Evolutionary conservation across 2,329 filamentous ascomycete genomes (phyloP), one percentile per base, ranked within the genome.

Genomic region (Ceratocystis alfenasii): DNA sequence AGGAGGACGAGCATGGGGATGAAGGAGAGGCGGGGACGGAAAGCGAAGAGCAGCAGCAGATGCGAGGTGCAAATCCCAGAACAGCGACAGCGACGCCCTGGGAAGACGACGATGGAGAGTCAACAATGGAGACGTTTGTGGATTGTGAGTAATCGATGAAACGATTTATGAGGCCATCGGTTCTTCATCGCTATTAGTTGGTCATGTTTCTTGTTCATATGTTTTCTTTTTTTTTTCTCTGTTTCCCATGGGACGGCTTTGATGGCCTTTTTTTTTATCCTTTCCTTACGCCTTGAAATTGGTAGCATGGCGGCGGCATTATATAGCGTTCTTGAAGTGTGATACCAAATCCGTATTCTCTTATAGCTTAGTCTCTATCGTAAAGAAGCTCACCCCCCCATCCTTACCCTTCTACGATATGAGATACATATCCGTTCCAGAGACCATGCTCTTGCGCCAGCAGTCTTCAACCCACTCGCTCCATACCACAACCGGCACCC

Each of bases 391-490:
- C n/a, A 36, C 20, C 62, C 7, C 62, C 7, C 53, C 20, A 41
- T 41, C 10, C 36, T 12, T 46, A 48, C 17, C 8, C 36, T 3
- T 44, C 55, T 64, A 72, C 69, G 60, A 73, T 3, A 75, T 69
- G 3, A 71, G 73, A 71, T 81, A 85, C 50, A 77, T 75, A 71
- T 93, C 89, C 76, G 96, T 93, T 69, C 95, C 90, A 60, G 96
- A 74, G 68, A 88, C 72, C 0, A 90, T 95, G 69, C 79, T 81
- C 73, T 93, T 89, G 67, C 78, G 79, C 90, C 92, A 96, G 71
- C 89, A 89, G 64, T 88, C 85, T 63, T 86, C 81, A 0, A 96
- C 76, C 94, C 94, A 99, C 15, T 78, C 78, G 8, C 80, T 74
- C 0, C 77, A 81, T 1, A 96, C 87, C 5, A 93, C 75, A 69